Evolutionary conservation across 1,284 basidiomycete genomes (phyloP), one percentile per base, ranked within the genome.

Genomic region (Gyrodon tennesseensis): DNA sequence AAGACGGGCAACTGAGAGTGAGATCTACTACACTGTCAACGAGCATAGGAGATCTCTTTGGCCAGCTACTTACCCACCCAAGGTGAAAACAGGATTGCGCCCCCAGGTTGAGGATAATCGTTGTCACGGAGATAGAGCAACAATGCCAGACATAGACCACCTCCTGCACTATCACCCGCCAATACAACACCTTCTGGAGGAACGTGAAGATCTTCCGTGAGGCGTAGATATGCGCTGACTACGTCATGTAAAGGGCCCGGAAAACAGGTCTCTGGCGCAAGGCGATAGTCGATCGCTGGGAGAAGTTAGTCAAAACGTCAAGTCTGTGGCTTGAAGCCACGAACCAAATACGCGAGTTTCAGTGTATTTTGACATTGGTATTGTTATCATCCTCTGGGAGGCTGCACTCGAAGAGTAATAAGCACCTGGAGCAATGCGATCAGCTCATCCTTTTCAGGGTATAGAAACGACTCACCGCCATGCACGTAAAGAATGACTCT

Each of bases 1-100:
- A 98, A 43, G 93, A 96, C 67, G 96, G 93, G 77, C 96, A 98
- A 67, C 94, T 96, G 86, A 96, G 91, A 0, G 94, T 97, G 64
- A 98, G 79, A 79, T 96, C 93, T 92, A 66, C 41, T 34, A 34
- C 37, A 44, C 27, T 58, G 56, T 71, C 57, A 63, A 53, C 44
- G 31, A 64, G 51, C 54, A 56, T 31, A 27, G 21, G 44, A 21
- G 23, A 40, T n/a, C n/a, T 15, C 46, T 37, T 40, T 66, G 25
- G 59, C 27, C 25, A 23, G 34, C 23, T 59, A 86, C 90, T 78
- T 66, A 90, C 92, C 92, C 68, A 96, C 93, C 95, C 95, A 98
- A 3, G 95, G 95, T 39, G 91, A 94, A 85, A 97, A 88, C 49
- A 96, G 77, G 29, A 96, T 91, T 16, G 89, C 88, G 6, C 89